Conservation (phyloP, 768 basidiomycete species). For the Tephrocybe rancida region DNA sequence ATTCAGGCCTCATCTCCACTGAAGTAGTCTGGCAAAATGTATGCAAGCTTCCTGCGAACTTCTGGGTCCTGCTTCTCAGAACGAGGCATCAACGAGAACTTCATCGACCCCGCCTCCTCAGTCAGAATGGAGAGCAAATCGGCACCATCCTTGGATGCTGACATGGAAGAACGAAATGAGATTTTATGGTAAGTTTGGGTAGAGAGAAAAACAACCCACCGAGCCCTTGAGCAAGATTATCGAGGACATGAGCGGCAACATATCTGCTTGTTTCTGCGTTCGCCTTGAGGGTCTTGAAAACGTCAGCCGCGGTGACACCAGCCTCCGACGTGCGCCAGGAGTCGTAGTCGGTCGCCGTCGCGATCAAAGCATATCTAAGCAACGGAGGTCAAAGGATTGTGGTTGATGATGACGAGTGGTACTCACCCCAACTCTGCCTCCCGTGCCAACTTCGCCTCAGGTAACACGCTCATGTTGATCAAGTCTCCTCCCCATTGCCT, state of each 20-base stretch:
- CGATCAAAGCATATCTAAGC: slow-evolving; percentile 86
- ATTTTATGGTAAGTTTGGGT: not conserved
- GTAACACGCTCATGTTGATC: slow-evolving; percentile 97
- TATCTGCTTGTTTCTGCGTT: slow-evolving; percentile 88
- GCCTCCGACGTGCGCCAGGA: slow-evolving; percentile 85
- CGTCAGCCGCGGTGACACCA: slow-evolving; percentile 88
- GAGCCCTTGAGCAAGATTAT: slow-evolving; percentile 45
- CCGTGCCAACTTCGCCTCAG: slow-evolving; percentile 95
- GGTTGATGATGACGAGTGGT: not conserved
- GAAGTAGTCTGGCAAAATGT: slow-evolving; percentile 11
- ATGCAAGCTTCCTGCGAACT: slow-evolving; percentile 63
- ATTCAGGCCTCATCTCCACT: slow-evolving; percentile 7
- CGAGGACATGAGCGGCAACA: slow-evolving; percentile 70
- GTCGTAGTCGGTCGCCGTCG: slow-evolving; percentile 93
- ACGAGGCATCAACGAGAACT: slow-evolving; percentile 80
- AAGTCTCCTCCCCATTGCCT: slow-evolving; percentile 89
- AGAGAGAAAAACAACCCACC: not conserved
- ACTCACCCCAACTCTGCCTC: slow-evolving; percentile 91
- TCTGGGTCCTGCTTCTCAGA: slow-evolving; percentile 54
- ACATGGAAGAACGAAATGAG: not conserved
- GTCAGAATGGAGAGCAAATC: slow-evolving; percentile 42
- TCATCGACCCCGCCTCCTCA: slow-evolving; percentile 85
- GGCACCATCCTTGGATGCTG: slow-evolving; percentile 15
- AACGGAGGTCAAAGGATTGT: not conserved
- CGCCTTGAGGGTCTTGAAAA: slow-evolving; percentile 82